A percentile compares a stretch with the other conserved stretches of the same genome.
Conservation (phyloP, 306 rosid genomes). For the Gillenia trifoliata region DNA sequence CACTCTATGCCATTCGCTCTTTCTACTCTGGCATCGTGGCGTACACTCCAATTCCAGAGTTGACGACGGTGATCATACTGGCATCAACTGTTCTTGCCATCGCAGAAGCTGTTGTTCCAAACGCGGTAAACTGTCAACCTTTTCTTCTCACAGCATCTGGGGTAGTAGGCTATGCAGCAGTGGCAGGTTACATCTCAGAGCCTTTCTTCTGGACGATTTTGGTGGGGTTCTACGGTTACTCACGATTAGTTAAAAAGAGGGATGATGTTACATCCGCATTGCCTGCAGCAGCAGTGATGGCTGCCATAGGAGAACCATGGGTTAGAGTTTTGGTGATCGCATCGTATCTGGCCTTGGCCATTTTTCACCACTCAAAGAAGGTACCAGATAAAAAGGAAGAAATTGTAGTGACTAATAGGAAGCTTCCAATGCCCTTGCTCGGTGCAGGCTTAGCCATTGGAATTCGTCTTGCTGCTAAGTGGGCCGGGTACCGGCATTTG, state of each 20-base stretch:
- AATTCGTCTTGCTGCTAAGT: slow-evolving; percentile 67
- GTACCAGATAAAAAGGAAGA: slow-evolving; percentile 37
- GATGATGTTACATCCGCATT: slow-evolving; percentile 68
- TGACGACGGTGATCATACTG: slow-evolving; percentile 49
- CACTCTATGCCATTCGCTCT: slow-evolving; percentile 46
- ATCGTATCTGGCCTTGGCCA: slow-evolving; percentile 57
- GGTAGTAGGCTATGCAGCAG: slow-evolving; percentile 73
- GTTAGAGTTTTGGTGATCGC: slow-evolving; percentile 60
- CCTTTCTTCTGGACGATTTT: slow-evolving; percentile 88
- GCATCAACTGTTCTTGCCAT: slow-evolving; percentile 67
- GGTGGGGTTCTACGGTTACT: slow-evolving; percentile 54
- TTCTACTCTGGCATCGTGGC: slow-evolving; percentile 72
- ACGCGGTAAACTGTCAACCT: slow-evolving; percentile 58
- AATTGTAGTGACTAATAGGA: slow-evolving; percentile 26
- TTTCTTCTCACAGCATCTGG: slow-evolving; percentile 70
- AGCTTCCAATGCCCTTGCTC: slow-evolving; percentile 67
- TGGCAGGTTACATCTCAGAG: slow-evolving; percentile 67
- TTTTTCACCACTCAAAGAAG: slow-evolving; percentile 51
- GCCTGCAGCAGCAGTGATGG: slow-evolving; percentile 76
- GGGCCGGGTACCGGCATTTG: slow-evolving; percentile 90
- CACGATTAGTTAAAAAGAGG: slow-evolving; percentile 55
- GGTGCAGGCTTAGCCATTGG: slow-evolving; percentile 79
- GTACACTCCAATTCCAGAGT: slow-evolving; percentile 64
- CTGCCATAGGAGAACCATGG: slow-evolving; percentile 94
- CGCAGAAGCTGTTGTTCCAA: slow-evolving; percentile 71